These are phyloP conservation scores for Cryphonectria carpinicola DNA, from an alignment of 2,329 filamentous ascomycete genomes.

Conservation along the genomic window DNA sequence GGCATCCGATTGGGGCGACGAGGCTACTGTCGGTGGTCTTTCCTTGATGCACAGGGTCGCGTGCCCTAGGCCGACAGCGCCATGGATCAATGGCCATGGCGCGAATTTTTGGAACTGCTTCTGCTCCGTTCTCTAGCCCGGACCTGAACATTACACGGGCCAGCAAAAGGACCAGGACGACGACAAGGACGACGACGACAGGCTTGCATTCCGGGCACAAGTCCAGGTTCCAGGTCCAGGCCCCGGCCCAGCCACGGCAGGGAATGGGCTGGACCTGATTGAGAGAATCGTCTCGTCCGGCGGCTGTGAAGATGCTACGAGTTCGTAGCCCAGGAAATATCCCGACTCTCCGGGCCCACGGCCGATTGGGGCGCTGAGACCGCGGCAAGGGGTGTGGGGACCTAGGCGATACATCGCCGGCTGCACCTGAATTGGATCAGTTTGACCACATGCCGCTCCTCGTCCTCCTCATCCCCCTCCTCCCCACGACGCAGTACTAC, in stretches of 20 bases:
- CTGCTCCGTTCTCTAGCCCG: neutral
- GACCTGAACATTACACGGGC: neutral
- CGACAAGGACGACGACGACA: neutral
- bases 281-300: neutral
- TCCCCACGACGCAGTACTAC: neutral
- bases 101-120: neutral
- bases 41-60: neutral
- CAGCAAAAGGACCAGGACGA: neutral
- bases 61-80: neutral
- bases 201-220: constrained; percentile 12
- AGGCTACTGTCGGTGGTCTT: neutral
- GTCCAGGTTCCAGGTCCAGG: neutral
- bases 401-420: constrained; percentile 10
- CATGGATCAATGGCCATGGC: neutral
- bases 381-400: constrained; percentile 9
- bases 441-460: neutral
- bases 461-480: neutral
- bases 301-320: neutral
- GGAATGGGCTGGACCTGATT: neutral
- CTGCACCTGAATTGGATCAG: neutral
- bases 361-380: neutral
- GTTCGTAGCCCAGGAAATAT: neutral
- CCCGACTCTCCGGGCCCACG: neutral
- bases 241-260: neutral
- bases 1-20: neutral